phyloP scores from a whole-genome alignment of 768 basidiomycete genomes.

The Suillus subaureus region DNA sequence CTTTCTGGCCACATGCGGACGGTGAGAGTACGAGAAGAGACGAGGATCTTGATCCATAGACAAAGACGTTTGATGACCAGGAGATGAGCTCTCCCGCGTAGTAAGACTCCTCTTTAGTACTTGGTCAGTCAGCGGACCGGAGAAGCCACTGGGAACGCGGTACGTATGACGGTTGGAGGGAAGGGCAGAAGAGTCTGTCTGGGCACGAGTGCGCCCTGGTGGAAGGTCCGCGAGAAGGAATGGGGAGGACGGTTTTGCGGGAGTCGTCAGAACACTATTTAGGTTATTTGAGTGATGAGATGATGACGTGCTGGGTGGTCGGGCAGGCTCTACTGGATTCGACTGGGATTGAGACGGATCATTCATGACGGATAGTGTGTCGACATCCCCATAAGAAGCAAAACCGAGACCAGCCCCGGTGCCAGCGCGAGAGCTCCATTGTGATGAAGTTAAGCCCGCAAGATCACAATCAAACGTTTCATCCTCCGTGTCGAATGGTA shows the following conservation, averaged over 20 bases:
- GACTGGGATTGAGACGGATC: not conserved
- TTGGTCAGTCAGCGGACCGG: slow-evolving; percentile 13
- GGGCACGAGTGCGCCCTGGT: slow-evolving; percentile 25
- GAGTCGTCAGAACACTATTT: not conserved
- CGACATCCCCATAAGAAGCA: slow-evolving; percentile 21
- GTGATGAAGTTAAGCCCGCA: slow-evolving; percentile 50
- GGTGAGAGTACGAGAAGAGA: slow-evolving; percentile 1
- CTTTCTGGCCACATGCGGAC: slow-evolving; percentile 5
- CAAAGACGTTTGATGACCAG: slow-evolving; percentile 4
- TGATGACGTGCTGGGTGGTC: not conserved
- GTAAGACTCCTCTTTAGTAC: slow-evolving; percentile 26
- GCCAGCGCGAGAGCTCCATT: slow-evolving; percentile 52
- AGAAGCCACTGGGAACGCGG: slow-evolving; percentile 14
- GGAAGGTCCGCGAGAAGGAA: slow-evolving; percentile 1
- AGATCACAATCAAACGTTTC: slow-evolving; percentile 62
- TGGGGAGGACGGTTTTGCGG: slow-evolving; percentile 14
- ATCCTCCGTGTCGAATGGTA: slow-evolving; percentile 68
- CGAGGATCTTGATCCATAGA: slow-evolving; percentile 3
- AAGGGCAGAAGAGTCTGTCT: slow-evolving; percentile 21
- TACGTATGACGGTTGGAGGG: slow-evolving; percentile 12
- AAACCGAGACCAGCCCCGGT: slow-evolving; percentile 51
- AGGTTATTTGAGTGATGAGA: slow-evolving; percentile 4
- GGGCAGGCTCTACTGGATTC: not conserved
- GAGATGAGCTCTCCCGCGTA: slow-evolving; percentile 9
- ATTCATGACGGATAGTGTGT: slow-evolving; percentile 9